These are phyloP conservation scores for Ganoderma lucidum DNA, from an alignment of 1,284 basidiomycete species.

Conservation along the genomic window DNA sequence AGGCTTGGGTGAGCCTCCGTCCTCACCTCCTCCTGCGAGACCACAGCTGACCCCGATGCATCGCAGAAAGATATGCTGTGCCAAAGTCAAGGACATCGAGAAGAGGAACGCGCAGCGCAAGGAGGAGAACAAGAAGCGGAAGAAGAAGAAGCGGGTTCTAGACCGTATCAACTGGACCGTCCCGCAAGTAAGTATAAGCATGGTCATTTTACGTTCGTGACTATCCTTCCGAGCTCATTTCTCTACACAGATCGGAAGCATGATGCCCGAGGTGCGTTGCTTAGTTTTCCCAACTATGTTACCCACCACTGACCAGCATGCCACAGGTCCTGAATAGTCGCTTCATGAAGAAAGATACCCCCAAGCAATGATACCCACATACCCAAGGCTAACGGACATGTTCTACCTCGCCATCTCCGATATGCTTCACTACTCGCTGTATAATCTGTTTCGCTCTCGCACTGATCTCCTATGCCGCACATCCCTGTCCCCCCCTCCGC, in stretches of 20 bases:
- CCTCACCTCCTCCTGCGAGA: neutral
- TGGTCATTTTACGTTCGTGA: neutral
- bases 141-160: slow-evolving; percentile 1
- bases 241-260: neutral
- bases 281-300: neutral
- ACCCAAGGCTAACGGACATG: neutral
- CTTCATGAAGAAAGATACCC: slow-evolving; percentile 4
- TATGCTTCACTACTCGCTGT: neutral
- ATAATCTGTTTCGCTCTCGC: neutral
- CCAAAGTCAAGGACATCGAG: slow-evolving; percentile 8
- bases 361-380: slow-evolving; percentile 1
- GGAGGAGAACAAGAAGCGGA: neutral
- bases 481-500: too few relatives aligned
- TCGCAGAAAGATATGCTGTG: slow-evolving; percentile 11
- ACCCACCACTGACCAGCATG: neutral
- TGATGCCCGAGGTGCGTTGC: neutral
- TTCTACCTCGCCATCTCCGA: neutral
- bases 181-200: slow-evolving; percentile 21
- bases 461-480: neutral
- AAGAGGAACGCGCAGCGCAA: slow-evolving; percentile 5
- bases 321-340: neutral
- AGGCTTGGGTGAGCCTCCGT: slow-evolving; percentile 16
- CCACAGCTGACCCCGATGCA: neutral
- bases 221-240: neutral
- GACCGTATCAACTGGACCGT: slow-evolving; percentile 14